These are phyloP conservation scores for Hyphodiscus hymeniophilus DNA, from an alignment of 495 filamentous ascomycete species.

Conservation along the genomic window DNA sequence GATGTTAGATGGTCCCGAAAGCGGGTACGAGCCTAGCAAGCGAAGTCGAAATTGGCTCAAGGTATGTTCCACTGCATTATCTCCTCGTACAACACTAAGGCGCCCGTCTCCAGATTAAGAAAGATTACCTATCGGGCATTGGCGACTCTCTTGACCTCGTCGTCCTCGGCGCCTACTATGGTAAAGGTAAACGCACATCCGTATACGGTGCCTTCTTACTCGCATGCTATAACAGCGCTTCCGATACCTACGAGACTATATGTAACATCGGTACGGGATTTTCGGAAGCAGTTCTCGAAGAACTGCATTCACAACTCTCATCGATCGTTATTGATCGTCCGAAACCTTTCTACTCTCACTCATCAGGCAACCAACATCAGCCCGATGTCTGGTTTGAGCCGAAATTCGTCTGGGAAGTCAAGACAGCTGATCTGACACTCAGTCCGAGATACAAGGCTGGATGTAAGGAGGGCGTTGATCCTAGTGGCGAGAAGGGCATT, in stretches of 20 bases:
- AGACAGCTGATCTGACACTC: slow-evolving; percentile 88
- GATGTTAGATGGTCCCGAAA: slow-evolving; percentile 89
- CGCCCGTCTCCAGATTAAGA: slow-evolving; percentile 60
- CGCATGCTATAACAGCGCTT: slow-evolving; percentile 77
- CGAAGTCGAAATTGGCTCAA: slow-evolving; percentile 97
- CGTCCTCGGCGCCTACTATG: slow-evolving; percentile 89
- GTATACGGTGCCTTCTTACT: slow-evolving; percentile 93
- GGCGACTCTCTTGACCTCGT: slow-evolving; percentile 96
- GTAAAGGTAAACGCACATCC: slow-evolving; percentile 88
- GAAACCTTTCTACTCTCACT: slow-evolving; percentile 92
- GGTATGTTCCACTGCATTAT: slow-evolving; percentile 35
- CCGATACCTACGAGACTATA: slow-evolving; percentile 81
- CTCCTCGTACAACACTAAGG: slow-evolving; percentile 4
- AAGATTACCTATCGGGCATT: slow-evolving; percentile 88
- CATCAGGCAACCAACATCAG: slow-evolving; percentile 75
- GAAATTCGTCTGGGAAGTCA: slow-evolving; percentile 92
- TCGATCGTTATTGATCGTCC: slow-evolving; percentile 73
- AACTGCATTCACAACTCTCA: slow-evolving; percentile 64
- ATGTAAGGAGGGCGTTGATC: slow-evolving; percentile 54
- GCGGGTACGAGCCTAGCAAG: slow-evolving; percentile 90
- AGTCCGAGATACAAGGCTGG: slow-evolving; percentile 87
- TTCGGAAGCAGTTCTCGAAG: slow-evolving; percentile 76
- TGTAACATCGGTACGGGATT: slow-evolving; percentile 99
- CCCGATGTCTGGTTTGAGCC: slow-evolving; percentile 99
- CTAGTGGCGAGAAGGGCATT: slow-evolving; percentile 70